Base-by-base conservation (phyloP, 106 monocot species). In the Apostasia shenzhenica region DNA sequence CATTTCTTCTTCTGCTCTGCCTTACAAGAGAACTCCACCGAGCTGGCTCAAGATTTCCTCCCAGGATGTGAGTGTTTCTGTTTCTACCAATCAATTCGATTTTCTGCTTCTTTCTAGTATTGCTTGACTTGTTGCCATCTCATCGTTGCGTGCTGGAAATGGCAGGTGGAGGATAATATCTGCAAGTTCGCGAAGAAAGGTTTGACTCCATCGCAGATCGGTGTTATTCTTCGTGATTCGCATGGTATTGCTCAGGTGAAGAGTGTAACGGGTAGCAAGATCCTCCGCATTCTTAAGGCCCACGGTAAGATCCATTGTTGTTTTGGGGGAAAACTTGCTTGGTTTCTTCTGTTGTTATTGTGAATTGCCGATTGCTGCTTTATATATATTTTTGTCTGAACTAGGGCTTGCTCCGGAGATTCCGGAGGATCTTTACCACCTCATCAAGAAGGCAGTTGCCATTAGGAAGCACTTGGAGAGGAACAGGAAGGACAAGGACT, bases 141-240 rank as follows among this genome's bases (percentile, higher is more conserved):
- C 52, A 14, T 50, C 53, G 54, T 64, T 69, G 26, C 2, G 12
- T 41, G 14, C 1, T 61, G 57, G 4, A 8, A 11, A 4, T 11
- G 2, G 12, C 45, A 90, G 90, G 87, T 92, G 42, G 87, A 87
- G 45, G 91, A 91, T 60, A 84, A 61, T 73, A 92, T 92, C 67
- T 75, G 74, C 70, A 92, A 87, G 74, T 80, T 87, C 11, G 91
- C 91, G 56, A 92, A 88, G 85, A 92, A 92, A 78, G 91, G 91
- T 1, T 70, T 85, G 82, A 85, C 84, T 8, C 87, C 91, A 26
- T 92, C 87, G 1, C 87, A 87, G 82, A 92, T 92, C 46, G 91
- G 91, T 55, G 91, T 87, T 43, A 80, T 85, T 54, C 91, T 88
- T 58, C 91, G 87, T 78, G 91, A 92, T 46, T 87, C 87, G 3